Percentiles rank a stretch among this genome's conserved stretches.
Conservation (phyloP, 169 alveolate genomes). For the Eimeria acervulina region DNA sequence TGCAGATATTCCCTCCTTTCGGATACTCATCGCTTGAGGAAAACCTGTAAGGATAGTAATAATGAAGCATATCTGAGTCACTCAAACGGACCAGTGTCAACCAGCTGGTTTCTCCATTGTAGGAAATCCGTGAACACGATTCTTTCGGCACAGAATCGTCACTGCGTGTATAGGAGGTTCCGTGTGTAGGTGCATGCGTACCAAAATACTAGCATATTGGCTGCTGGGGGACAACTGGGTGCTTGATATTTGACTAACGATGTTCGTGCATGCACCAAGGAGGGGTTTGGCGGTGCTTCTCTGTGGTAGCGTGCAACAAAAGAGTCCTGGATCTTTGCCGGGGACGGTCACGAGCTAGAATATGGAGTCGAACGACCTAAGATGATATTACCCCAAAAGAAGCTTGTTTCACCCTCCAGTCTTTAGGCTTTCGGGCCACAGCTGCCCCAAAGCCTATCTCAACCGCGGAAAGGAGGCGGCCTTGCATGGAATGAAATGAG, state of each 20-base stretch:
- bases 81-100: not conserved
- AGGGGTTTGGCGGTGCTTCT: too few species aligned
- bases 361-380: too few species aligned
- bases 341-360: too few species aligned
- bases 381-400: too few species aligned
- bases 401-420: too few species aligned
- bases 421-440: not conserved
- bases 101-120: not conserved
- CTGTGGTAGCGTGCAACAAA: too few species aligned
- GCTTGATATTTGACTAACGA: not conserved
- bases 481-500: not conserved
- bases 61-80: not conserved
- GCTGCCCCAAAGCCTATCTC: not conserved
- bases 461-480: not conserved
- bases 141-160: not conserved
- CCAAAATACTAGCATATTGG: not conserved
- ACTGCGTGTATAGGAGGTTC: not conserved
- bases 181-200: not conserved
- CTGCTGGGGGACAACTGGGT: not conserved
- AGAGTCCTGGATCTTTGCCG: too few species aligned
- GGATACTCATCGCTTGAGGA: not conserved
- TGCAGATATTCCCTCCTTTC: not conserved
- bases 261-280: not conserved
- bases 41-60: not conserved
- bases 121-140: not conserved